phyloP scores from a whole-genome alignment of 176 grass and related monocot genomes.

The Ensete ventricosum region DNA sequence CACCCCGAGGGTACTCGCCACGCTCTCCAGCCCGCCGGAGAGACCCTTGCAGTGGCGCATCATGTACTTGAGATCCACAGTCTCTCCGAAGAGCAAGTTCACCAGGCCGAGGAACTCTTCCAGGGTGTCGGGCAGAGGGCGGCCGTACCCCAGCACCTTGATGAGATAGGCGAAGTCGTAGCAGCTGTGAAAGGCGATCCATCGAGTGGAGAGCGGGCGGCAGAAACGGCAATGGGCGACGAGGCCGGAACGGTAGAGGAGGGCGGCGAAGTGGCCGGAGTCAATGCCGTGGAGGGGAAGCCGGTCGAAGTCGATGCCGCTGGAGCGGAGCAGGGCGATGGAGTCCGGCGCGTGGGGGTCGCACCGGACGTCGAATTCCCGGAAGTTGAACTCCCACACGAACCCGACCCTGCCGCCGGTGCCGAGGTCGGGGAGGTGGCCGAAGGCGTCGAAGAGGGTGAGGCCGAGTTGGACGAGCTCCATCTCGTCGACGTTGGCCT shows the following conservation, averaged over 20 bases:
- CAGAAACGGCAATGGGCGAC: neutral
- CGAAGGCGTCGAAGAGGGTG: neutral
- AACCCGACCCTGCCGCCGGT: neutral
- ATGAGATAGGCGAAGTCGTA: neutral
- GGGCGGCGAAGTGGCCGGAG: neutral
- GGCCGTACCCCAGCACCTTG: neutral
- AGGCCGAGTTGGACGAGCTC: conserved; percentile 5
- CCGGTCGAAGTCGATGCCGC: neutral
- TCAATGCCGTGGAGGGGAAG: neutral
- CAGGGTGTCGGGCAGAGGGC: conserved; percentile 3
- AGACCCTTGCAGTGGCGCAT: conserved; percentile 5
- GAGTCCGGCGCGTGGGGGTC: neutral
- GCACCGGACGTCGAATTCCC: neutral
- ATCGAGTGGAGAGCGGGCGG: neutral
- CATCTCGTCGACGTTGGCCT: conserved; percentile 5
- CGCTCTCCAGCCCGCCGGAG: conserved; percentile 9
- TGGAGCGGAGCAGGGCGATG: neutral
- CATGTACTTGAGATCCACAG: conserved; percentile 34
- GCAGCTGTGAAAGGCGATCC: neutral
- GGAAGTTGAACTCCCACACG: conserved; percentile 12
- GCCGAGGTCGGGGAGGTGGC: neutral
- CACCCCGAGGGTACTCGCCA: conserved; percentile 14
- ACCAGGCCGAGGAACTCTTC: conserved; percentile 16
- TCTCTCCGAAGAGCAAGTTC: neutral
- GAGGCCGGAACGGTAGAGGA: neutral